Percentiles rank a stretch among this genome's conserved stretches.
These are phyloP conservation scores for Phoma sp. DNA, from an alignment of 2,329 filamentous ascomycete genomes.

Conservation along the genomic window DNA sequence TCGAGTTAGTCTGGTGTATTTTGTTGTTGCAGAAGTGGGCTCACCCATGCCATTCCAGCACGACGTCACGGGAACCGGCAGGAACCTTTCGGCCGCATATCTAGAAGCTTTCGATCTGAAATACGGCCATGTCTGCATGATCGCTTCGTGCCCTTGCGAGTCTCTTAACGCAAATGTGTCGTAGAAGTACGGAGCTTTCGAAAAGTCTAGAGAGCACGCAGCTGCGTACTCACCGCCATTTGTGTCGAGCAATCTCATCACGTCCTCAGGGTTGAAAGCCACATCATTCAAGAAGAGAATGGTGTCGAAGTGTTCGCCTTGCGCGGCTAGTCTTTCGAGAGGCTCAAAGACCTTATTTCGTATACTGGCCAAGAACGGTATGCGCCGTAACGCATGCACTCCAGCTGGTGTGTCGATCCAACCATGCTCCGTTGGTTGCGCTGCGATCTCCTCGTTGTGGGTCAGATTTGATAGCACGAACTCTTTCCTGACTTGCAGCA, in stretches of 20 bases:
- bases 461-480: constrained; percentile 65
- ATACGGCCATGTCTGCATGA: constrained; percentile 65
- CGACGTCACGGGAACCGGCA: constrained; percentile 64
- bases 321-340: constrained; percentile 57
- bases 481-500: constrained; percentile 59
- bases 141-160: constrained; percentile 55
- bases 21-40: background rate
- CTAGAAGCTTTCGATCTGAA: constrained; percentile 60
- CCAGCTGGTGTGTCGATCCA: constrained; percentile 66
- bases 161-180: constrained; percentile 69
- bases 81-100: constrained; percentile 55
- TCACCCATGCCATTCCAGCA: constrained; percentile 70
- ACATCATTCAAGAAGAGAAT: constrained; percentile 70
- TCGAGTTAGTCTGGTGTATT: background rate
- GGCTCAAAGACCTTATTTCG: constrained; percentile 70
- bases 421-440: constrained; percentile 47
- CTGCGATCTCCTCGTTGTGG: constrained; percentile 45
- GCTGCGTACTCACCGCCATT: constrained; percentile 65
- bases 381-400: constrained; percentile 64
- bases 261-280: constrained; percentile 64
- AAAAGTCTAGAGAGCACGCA: constrained; percentile 67
- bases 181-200: constrained; percentile 61
- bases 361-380: constrained; percentile 70
- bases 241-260: constrained; percentile 62
- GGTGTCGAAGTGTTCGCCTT: constrained; percentile 62